Evolutionary conservation across 192 early-diverging fungal species (phyloP).

Genomic region (Dimargaris xerosporica): DNA sequence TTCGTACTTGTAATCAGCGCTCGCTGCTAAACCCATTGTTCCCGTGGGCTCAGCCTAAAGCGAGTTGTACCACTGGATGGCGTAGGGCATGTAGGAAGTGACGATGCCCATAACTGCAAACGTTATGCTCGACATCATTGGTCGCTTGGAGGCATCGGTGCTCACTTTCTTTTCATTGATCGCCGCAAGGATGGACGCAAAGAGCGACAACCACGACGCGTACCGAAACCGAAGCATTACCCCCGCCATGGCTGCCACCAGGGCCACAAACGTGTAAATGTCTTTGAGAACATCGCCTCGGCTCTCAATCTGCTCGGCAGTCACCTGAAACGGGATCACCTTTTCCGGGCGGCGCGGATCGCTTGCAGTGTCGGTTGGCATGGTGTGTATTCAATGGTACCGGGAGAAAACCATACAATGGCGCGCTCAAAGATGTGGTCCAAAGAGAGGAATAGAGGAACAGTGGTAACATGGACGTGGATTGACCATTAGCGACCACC

Average conservation of each 20-base stretch:
- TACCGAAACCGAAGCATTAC: conserved; percentile 8
- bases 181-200: neutral
- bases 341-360: conserved; percentile 1
- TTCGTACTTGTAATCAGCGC: no score
- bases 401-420: no score
- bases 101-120: conserved; percentile 5
- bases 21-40: no score
- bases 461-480: no score
- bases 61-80: neutral
- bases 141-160: neutral
- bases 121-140: neutral
- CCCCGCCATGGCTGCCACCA: neutral
- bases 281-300: neutral
- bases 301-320: neutral
- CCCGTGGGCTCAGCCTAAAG: no score
- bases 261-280: conserved; percentile 8
- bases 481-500: no score
- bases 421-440: no score
- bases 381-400: neutral
- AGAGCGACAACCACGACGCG: conserved; percentile 3
- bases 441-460: no score
- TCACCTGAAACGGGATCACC: conserved; percentile 3
- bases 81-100: neutral
- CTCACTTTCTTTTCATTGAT: neutral
- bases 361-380: neutral